phyloP scores from a whole-genome alignment of 106 monocot species.

The Dioscorea dumetorum region DNA sequence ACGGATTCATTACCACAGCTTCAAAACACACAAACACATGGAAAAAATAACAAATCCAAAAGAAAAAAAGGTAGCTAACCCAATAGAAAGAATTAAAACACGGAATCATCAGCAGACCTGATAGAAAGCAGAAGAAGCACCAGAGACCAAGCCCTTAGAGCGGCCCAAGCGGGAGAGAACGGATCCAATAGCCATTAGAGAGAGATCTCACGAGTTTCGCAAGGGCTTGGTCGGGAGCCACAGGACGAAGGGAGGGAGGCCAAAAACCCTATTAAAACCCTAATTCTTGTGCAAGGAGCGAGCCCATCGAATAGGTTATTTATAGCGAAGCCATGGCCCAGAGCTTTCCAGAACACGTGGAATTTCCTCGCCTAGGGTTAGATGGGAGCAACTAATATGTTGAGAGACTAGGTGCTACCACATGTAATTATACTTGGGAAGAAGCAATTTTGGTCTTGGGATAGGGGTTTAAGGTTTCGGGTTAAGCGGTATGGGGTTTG shows the following conservation, averaged over 20 bases:
- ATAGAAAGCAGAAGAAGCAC: conserved; percentile 19
- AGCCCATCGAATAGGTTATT: background rate
- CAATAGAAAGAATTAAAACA: background rate
- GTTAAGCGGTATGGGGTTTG: too few species aligned
- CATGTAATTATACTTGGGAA: too few species aligned
- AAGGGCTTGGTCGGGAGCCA: background rate
- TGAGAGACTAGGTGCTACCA: too few species aligned
- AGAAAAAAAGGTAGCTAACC: background rate
- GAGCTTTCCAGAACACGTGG: too few species aligned
- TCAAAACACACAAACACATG: background rate
- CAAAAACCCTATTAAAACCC: conserved; percentile 1
- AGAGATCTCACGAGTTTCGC: background rate
- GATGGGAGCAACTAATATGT: too few species aligned
- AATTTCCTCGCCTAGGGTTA: too few species aligned
- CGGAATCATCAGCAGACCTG: conserved; percentile 14
- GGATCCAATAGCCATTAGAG: conserved; percentile 38
- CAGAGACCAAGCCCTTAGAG: conserved; percentile 19
- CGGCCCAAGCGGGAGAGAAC: conserved; percentile 37
- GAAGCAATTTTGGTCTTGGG: too few species aligned
- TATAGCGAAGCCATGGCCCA: too few species aligned
- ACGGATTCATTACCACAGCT: background rate
- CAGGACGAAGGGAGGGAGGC: background rate
- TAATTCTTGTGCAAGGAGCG: background rate
- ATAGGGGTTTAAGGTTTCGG: too few species aligned
- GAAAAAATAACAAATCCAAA: background rate